A percentile compares a stretch with the other conserved stretches of the same genome.
phyloP scores from a whole-genome alignment of 2,329 filamentous ascomycete genomes.

The Sordariomycetes sp. region DNA sequence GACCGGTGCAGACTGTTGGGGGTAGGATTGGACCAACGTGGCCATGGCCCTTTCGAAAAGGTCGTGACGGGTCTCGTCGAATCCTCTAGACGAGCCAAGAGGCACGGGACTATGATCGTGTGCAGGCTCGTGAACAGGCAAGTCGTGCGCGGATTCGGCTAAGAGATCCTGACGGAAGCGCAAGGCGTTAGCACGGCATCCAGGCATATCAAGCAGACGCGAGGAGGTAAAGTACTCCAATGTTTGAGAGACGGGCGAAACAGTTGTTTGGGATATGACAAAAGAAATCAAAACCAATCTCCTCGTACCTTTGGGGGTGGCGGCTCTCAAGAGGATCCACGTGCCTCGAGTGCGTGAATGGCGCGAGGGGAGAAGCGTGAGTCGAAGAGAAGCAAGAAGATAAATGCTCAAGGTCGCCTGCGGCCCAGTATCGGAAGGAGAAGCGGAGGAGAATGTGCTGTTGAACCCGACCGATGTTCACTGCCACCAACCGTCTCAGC shows the following conservation, averaged over 20 bases:
- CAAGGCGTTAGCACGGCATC: background rate
- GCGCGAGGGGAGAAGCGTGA: background rate
- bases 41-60: constrained; percentile 48
- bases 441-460: background rate
- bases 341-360: background rate
- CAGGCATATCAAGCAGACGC: background rate
- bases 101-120: background rate
- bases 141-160: background rate
- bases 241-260: background rate
- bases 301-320: background rate
- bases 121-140: background rate
- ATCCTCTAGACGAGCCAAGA: background rate
- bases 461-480: background rate
- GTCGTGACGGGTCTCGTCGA: background rate
- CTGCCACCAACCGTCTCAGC: background rate
- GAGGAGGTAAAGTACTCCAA: background rate
- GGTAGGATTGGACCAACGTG: constrained; percentile 70
- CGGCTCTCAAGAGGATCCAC: background rate
- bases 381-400: background rate
- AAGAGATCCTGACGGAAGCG: background rate
- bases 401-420: background rate
- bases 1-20: constrained; percentile 60
- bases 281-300: background rate
- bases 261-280: background rate
- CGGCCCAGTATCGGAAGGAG: background rate